Evolutionary conservation across 2,329 filamentous ascomycete genomes (phyloP).

Genomic region (Camillea tinctor): DNA sequence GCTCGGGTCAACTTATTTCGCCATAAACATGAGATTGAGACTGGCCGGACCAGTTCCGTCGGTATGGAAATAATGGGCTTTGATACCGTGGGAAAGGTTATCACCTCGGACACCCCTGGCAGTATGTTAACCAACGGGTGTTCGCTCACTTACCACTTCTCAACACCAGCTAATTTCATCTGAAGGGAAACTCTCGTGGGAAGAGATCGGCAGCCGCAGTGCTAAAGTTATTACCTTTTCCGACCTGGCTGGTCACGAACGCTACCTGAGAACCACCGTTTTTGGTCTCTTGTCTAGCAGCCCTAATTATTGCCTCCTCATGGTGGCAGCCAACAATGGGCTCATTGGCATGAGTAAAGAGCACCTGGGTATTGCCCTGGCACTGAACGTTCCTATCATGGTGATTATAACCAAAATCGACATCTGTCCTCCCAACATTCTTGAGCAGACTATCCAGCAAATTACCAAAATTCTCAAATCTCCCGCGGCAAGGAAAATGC

Average conservation of each 20-base stretch:
- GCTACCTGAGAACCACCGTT: conserved; percentile 92
- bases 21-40: conserved; percentile 97
- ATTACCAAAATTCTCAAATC: conserved; percentile 92
- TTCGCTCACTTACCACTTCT: too few relatives aligned
- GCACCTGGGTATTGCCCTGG: conserved; percentile 90
- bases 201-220: conserved; percentile 92
- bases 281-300: conserved; percentile 93
- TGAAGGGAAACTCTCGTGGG: conserved; percentile 75
- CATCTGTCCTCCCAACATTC: conserved; percentile 92
- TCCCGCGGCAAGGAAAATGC: conserved; percentile 90
- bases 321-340: conserved; percentile 98
- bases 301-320: conserved; percentile 94
- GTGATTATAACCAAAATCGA: conserved; percentile 98
- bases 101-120: conserved; percentile 78
- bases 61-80: conserved; percentile 99
- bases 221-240: conserved; percentile 97
- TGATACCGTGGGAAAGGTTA: conserved; percentile 78
- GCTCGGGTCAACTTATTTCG: conserved; percentile 94
- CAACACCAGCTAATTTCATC: conserved; percentile 13
- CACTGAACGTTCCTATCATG: conserved; percentile 96
- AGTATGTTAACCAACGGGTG: conserved; percentile 53
- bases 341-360: conserved; percentile 98
- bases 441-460: conserved; percentile 89
- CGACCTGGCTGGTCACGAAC: conserved; percentile 92
- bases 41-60: conserved; percentile 90